Percentiles rank a stretch among this genome's conserved stretches.
These are phyloP conservation scores for Cyberlindnera xylosilytica DNA, from an alignment of 805 yeast species.

Conservation along the genomic window DNA sequence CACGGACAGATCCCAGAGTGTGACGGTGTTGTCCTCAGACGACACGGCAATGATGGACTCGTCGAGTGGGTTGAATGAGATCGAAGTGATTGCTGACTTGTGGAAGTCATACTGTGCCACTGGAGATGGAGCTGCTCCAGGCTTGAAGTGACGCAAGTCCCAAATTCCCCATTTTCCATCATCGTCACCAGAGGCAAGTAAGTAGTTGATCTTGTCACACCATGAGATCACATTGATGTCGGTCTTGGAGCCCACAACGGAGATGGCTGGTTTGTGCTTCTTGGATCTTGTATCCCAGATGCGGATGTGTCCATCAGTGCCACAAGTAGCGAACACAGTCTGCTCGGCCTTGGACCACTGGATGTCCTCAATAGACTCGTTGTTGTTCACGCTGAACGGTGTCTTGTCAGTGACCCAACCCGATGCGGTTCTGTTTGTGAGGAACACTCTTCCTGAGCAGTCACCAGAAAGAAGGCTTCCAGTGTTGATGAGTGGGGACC, in stretches of 20 bases:
- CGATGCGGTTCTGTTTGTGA: slow-evolving; percentile 72
- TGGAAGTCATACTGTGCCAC: slow-evolving; percentile 96
- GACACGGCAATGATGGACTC: slow-evolving; percentile 95
- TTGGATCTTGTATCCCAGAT: slow-evolving; percentile 97
- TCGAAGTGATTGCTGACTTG: slow-evolving; percentile 87
- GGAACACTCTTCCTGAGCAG: slow-evolving; percentile 74
- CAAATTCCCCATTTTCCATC: slow-evolving; percentile 97
- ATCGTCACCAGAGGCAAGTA: slow-evolving; percentile 94
- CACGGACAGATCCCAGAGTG: slow-evolving; percentile 96
- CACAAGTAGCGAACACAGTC: slow-evolving; percentile 94
- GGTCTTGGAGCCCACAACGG: slow-evolving; percentile 71
- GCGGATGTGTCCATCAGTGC: slow-evolving; percentile 85
- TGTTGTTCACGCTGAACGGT: slow-evolving; percentile 61
- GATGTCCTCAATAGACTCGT: slow-evolving; percentile 87
- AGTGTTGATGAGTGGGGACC: slow-evolving; percentile 83
- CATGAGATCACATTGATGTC: slow-evolving; percentile 96
- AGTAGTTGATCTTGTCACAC: slow-evolving; percentile 82
- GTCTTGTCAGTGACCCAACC: slow-evolving; percentile 85
- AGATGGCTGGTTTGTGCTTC: slow-evolving; percentile 86
- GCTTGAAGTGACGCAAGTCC: slow-evolving; percentile 87
- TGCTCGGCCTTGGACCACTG: slow-evolving; percentile 94
- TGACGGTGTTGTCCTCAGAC: slow-evolving; percentile 94
- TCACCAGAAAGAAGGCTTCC: slow-evolving; percentile 91
- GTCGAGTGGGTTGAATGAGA: slow-evolving; percentile 91
- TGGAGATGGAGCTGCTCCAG: slow-evolving; percentile 54